Percentiles rank a stretch among this genome's conserved stretches.
Conservation (phyloP, 73 alveolate species). For the Paramecium primaurelia region DNA sequence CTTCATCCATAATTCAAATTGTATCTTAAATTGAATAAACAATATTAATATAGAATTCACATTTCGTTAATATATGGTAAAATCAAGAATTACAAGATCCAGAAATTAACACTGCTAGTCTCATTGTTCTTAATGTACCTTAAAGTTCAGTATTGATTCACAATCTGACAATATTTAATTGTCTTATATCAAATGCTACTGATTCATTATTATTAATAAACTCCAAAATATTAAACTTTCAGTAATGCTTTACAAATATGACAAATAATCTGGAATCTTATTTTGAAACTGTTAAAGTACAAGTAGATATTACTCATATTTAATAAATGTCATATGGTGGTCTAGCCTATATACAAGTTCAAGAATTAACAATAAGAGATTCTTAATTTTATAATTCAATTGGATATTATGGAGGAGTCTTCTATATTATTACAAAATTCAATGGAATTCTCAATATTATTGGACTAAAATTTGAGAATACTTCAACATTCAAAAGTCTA, state of each 20-base stretch:
- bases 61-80: not conserved
- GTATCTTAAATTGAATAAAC: not conserved
- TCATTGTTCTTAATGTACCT: not conserved
- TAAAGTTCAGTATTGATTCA: not conserved
- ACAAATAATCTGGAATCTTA: not conserved
- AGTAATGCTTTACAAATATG: not conserved
- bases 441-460: not conserved
- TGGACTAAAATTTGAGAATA: not conserved
- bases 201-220: not conserved
- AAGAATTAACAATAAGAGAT: not conserved
- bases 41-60: not conserved
- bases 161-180: not conserved
- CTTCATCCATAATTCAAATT: not conserved
- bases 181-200: not conserved
- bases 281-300: not conserved
- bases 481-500: not conserved
- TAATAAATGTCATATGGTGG: not conserved
- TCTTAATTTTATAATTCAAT: not conserved
- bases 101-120: not conserved
- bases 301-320: not conserved
- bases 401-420: not conserved
- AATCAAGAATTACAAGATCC: not conserved
- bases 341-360: not conserved
- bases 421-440: not conserved
- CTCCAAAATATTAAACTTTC: not conserved